Conservation (phyloP, 352 stramenopile genomes). For the Globisporangium acanthophoron region DNA sequence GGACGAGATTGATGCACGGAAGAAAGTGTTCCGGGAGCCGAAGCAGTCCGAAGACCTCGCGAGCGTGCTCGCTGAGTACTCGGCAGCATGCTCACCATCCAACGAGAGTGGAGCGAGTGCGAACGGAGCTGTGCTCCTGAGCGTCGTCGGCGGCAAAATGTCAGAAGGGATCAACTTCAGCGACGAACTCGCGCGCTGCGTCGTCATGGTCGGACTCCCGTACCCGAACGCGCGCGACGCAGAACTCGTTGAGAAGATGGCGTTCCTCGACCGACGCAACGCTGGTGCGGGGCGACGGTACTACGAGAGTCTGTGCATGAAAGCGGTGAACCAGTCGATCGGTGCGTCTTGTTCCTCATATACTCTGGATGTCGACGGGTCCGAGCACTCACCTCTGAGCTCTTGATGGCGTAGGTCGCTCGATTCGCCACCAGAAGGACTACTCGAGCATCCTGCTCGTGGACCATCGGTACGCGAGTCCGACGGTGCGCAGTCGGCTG, state of each 20-base stretch:
- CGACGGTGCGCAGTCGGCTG: conserved; percentile 52
- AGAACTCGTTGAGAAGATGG: conserved; percentile 97
- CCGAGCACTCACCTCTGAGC: too few species aligned
- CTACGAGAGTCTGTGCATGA: conserved; percentile 99
- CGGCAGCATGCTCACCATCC: conserved; percentile 38
- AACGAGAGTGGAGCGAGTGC: neutral
- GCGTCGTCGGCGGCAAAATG: conserved; percentile 98
- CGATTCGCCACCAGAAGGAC: conserved; percentile 97
- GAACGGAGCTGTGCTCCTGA: conserved; percentile 88
- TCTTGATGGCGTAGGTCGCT: conserved; percentile 48
- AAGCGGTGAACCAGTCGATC: conserved; percentile 98
- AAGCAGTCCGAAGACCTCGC: conserved; percentile 93
- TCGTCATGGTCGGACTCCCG: conserved; percentile 98
- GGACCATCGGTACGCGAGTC: conserved; percentile 91
- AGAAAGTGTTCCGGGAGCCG: conserved; percentile 92
- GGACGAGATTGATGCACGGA: conserved; percentile 84
- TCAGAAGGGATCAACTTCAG: conserved; percentile 99
- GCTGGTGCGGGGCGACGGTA: conserved; percentile 82
- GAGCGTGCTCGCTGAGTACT: conserved; percentile 82
- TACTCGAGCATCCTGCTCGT: conserved; percentile 96
- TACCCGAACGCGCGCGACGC: conserved; percentile 96
- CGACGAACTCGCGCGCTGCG: conserved; percentile 94
- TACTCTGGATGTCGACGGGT: too few species aligned
- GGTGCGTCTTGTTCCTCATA: conserved; percentile 37
- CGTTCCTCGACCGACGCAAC: conserved; percentile 75